Evolutionary conservation across 495 filamentous ascomycete species (phyloP), one percentile per base, ranked within the genome.

Genomic region (Filosporella fistucella): DNA sequence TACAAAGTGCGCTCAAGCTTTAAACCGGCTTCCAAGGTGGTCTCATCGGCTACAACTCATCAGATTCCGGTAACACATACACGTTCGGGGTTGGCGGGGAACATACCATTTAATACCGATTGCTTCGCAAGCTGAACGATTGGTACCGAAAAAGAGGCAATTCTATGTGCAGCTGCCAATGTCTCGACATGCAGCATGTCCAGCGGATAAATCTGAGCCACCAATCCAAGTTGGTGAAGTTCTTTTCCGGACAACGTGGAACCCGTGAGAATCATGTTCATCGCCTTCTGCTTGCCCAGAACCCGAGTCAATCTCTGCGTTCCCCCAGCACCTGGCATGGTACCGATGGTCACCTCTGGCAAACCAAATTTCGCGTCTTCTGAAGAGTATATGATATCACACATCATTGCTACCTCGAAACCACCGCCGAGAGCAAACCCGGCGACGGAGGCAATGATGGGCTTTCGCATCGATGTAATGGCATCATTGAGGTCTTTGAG

Each of bases 341-440:
- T 61, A 14, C 68, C 67, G 37, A 71, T 64, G 24, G 59, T 68
- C 42, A 73, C 56, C 47, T 73, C 70, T 0, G 70, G 70, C 1
- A 70, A 58, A 12, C 67, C 68, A 49, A 38, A 38, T 22, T 38
- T 38, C 13, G 67, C 59, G 38, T 59, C 46, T 4, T 57, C 38
- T 3, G 65, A 41, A 4, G 64, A 56, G 34, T 57, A 65, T 14
- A 73, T 69, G 26, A 73, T 62, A 54, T 73, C 70, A 34, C 65
- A 68, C 64, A 42, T 42, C 29, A 49, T 33, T 8, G 48, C 40
- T 6, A 51, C 14, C 24, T 51, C 48, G 34, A 51, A 51, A 11
- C 48, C 48, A 10, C 40, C 35, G 20, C 48, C 48, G 6, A 51
- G 41, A 21, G 48, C 41, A 25, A 51, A 51, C 3, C 48, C 48